A percentile compares a stretch with the other conserved stretches of the same genome.
Evolutionary conservation across 495 filamentous ascomycete species (phyloP).

Genomic region (Aspergillus ostianus): DNA sequence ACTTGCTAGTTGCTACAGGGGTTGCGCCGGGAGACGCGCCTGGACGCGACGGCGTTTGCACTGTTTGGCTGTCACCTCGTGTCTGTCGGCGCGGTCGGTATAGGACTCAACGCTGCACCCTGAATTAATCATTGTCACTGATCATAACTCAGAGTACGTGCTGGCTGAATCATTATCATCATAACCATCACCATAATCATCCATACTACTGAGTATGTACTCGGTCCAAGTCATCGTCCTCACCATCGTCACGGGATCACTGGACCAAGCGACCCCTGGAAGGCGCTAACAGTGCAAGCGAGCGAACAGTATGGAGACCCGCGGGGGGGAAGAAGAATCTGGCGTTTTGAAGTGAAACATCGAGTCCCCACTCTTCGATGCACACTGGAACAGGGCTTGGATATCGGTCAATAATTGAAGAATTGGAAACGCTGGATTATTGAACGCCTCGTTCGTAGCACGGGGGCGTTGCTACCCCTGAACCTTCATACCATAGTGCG

Average conservation of each 20-base stretch:
- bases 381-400: background rate
- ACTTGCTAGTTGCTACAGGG: background rate
- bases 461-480: background rate
- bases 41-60: background rate
- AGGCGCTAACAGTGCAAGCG: background rate
- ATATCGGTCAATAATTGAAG: constrained; percentile 10
- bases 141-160: too few species aligned
- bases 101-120: too few species aligned
- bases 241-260: background rate
- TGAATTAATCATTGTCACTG: too few species aligned
- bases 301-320: background rate
- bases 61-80: background rate
- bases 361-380: constrained; percentile 8
- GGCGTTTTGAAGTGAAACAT: constrained; percentile 19
- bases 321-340: background rate
- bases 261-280: background rate
- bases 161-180: too few species aligned
- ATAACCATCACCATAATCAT: too few species aligned
- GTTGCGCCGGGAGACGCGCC: background rate
- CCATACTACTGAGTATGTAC: too few species aligned
- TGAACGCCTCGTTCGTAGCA: background rate
- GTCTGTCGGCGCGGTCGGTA: background rate
- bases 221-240: too few species aligned
- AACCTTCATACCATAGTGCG: background rate
- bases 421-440: background rate